Evolutionary conservation across 2,329 filamentous ascomycete species (phyloP).

Genomic region (Pseudogymnoascus sp.): DNA sequence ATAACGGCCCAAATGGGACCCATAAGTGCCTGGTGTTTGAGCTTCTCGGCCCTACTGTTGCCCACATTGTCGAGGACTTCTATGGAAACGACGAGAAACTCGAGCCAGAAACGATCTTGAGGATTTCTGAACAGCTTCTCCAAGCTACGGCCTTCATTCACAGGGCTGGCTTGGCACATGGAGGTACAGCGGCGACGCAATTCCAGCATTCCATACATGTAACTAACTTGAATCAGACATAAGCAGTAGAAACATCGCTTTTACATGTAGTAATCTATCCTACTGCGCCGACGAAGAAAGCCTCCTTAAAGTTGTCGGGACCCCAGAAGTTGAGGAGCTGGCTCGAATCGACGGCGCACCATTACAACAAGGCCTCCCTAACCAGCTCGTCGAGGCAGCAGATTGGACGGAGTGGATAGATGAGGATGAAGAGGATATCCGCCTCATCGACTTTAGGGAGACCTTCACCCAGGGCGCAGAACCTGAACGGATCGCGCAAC

Average conservation of each 20-base stretch:
- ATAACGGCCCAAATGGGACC: constrained; percentile 30
- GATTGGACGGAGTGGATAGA: constrained; percentile 21
- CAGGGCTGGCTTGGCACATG: constrained; percentile 26
- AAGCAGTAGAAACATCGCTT: constrained; percentile 26
- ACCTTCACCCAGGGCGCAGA: constrained; percentile 17
- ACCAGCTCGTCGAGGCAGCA: constrained; percentile 16
- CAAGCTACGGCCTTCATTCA: constrained; percentile 26
- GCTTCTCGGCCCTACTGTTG: constrained; percentile 28
- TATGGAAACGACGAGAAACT: constrained; percentile 20
- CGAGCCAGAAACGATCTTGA: constrained; percentile 21
- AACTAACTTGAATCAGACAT: constrained; percentile 21
- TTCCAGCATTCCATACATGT: background rate
- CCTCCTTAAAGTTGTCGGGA: constrained; percentile 14
- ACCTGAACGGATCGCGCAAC: constrained; percentile 20
- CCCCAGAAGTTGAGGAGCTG: constrained; percentile 11
- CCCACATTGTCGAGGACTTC: constrained; percentile 23
- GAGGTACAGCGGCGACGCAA: constrained; percentile 21
- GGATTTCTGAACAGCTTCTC: constrained; percentile 27
- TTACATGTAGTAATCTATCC: constrained; percentile 18
- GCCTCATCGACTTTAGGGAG: constrained; percentile 25
- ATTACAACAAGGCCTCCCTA: constrained; percentile 17
- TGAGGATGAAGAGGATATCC: constrained; percentile 25
- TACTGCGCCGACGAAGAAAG: constrained; percentile 12
- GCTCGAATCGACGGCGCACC: constrained; percentile 13
- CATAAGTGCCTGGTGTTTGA: constrained; percentile 32